phyloP scores from a whole-genome alignment of 2,329 filamentous ascomycete species.

The Aspergillus sp. region DNA sequence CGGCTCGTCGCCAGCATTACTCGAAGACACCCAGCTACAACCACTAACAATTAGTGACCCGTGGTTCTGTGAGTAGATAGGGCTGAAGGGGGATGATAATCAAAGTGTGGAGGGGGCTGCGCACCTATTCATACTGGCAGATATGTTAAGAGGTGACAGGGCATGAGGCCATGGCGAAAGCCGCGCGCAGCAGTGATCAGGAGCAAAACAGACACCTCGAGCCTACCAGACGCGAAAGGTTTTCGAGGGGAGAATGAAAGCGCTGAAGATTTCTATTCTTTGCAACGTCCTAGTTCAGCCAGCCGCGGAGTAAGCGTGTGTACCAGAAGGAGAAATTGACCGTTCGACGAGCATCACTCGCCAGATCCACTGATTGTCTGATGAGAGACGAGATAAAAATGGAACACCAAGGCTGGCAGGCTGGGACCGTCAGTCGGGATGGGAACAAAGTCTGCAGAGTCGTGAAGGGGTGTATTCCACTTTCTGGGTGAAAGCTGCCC shows the following conservation, averaged over 20 bases:
- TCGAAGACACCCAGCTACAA: constrained; percentile 28
- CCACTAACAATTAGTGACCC: constrained; percentile 18
- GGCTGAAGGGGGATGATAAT: background rate
- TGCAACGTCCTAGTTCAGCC: constrained; percentile 18
- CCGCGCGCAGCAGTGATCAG: constrained; percentile 14
- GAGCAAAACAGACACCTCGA: constrained; percentile 9
- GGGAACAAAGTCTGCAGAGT: constrained; percentile 12
- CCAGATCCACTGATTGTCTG: constrained; percentile 16
- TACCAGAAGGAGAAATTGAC: constrained; percentile 7
- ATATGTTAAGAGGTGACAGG: constrained; percentile 21
- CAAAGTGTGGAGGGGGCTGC: constrained; percentile 10
- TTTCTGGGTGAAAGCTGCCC: background rate
- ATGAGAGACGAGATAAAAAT: constrained; percentile 16
- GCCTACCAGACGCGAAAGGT: constrained; percentile 12
- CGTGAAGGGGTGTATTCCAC: constrained; percentile 4
- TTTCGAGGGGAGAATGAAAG: constrained; percentile 8
- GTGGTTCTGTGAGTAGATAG: background rate
- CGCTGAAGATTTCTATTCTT: constrained; percentile 23
- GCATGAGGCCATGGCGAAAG: constrained; percentile 23
- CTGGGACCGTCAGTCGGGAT: constrained; percentile 9
- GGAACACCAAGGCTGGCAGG: constrained; percentile 11
- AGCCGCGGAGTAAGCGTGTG: constrained; percentile 10
- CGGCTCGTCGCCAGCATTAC: constrained; percentile 21
- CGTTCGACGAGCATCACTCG: constrained; percentile 7
- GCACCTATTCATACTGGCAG: constrained; percentile 36